Base-by-base conservation (phyloP, 257 asterid genomes). In the Rubia yunnanensis region DNA sequence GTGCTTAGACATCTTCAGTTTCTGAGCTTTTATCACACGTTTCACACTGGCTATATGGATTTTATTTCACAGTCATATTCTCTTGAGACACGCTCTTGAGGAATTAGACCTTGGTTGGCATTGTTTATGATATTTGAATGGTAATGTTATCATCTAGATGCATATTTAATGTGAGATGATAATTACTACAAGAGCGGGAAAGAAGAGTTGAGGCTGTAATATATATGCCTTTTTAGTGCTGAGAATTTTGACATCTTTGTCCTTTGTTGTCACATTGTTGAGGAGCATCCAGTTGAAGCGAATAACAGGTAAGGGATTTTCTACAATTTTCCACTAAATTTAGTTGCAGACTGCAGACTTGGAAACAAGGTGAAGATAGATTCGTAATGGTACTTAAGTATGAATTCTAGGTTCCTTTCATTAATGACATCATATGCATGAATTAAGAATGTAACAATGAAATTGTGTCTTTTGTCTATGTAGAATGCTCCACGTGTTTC, bases 241-340 rank as follows among this genome's bases (percentile, higher is more conserved):
- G 96, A 88, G 77, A 86, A 84, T 60, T 88, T 85, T 68, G 98
- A 91, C 74, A 81, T 88, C 64, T 84, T 91, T 62, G 96, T 95
- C 52, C 87, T 91, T 24, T 91, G 95, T 67, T 91, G 98, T 75
- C 98, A 88, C 77, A 73, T 91, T 48, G 98, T 88, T 53, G 96
- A 88, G 74, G 95, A 86, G 61, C 98, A 91, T 63, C 72, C 95
- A 18, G 24, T 86, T 27, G 94, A 86, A 79, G 86, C 95, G 59
- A 91, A 83, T 80, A 86, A 84, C 65, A 95, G 96, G 91, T 96
- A 88, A 86, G 17, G 5, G 28, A 36, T 58, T 66, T 20, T 22
- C 10, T 22, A 5, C 11, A 0, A 24, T 60, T 26, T 66, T 52
- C 57, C 11, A 20, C 26, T 65, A 66, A 32, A n/a, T 20, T 20